A percentile compares a stretch with the other conserved stretches of the same genome.
Conservation (phyloP, 2,329 filamentous ascomycete species). For the Botryosphaeria dothidea region DNA sequence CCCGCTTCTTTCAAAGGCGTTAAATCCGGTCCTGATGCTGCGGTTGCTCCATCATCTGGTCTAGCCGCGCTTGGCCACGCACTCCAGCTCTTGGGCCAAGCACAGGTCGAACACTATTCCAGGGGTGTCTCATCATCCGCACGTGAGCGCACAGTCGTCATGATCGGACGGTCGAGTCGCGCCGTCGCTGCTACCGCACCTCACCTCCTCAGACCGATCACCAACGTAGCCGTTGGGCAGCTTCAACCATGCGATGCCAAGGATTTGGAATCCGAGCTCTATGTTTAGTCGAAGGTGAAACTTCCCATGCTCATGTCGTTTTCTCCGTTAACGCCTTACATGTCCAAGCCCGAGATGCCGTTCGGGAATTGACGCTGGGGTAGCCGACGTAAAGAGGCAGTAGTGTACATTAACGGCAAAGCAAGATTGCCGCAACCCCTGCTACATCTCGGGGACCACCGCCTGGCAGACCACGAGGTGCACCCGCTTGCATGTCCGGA, state of each 20-base stretch:
- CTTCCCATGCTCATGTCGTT: not conserved
- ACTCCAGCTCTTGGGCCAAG: constrained; percentile 1
- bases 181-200: not conserved
- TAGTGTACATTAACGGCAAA: constrained; percentile 4
- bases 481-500: not conserved
- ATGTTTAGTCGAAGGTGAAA: not conserved
- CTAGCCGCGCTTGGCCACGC: constrained; percentile 13
- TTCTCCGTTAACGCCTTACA: not conserved
- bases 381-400: not conserved
- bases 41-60: constrained; percentile 9
- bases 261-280: not conserved
- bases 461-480: not conserved
- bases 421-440: constrained; percentile 10
- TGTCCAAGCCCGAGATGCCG: not conserved
- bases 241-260: not conserved
- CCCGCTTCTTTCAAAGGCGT: not conserved
- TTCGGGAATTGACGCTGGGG: not conserved
- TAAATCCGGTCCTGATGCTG: constrained; percentile 9
- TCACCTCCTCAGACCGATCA: not conserved
- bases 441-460: constrained; percentile 13
- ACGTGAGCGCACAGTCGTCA: not conserved
- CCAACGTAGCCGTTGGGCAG: not conserved
- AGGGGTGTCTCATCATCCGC: not conserved
- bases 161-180: not conserved
- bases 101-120: not conserved